Evolutionary conservation across 2,329 filamentous ascomycete species (phyloP), one percentile per base, ranked within the genome.

Genomic region (Paraphaeosphaeria sporulosa): DNA sequence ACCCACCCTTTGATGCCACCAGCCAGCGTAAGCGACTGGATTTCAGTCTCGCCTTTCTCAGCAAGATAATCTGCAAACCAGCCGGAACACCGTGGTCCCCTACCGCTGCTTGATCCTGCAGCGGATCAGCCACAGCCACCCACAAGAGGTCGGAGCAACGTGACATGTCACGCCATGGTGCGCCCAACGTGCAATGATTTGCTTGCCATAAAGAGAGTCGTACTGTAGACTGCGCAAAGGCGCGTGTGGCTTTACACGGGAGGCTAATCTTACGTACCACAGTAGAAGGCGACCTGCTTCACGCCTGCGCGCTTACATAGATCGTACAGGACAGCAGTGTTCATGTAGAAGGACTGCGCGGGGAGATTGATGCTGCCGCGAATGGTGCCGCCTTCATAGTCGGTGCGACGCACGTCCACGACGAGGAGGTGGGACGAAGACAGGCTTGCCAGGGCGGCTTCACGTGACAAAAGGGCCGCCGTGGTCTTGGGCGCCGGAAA

Each of bases 261-360:
- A 23, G 32, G 8, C 10, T 19, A 51, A 13, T 13, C 17, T 44
- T 19, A 76, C 67, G 68, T 72, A 71, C 79, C 79, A 65, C 81
- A 82, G 27, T 81, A 82, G 64, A 83, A 83, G 5, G 81, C 80
- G 1, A 83, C 80, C 68, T 77, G 76, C 57, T 78, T 79, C 17
- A 83, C 74, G 40, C 80, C 80, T 8, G 79, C 77, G 53, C 81
- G 74, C 62, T 78, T 80, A 54, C 78, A 80, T 34, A 83, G 62
- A 55, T 80, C 73, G 42, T 80, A 80, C 55, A 83, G 68, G n/a
- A 77, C 76, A 1, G 71, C 79, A 44, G 77, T 69, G 63, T 82
- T 82, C 76, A 77, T 73, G 68, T 78, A 82, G 70, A 83, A 82
- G 43, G 76, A 77, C 52, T 83, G 80, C 0, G 81, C 81, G n/a